Evolutionary conservation across 164 flowering plant species (phyloP).

Genomic region (Platanus orientalis): DNA sequence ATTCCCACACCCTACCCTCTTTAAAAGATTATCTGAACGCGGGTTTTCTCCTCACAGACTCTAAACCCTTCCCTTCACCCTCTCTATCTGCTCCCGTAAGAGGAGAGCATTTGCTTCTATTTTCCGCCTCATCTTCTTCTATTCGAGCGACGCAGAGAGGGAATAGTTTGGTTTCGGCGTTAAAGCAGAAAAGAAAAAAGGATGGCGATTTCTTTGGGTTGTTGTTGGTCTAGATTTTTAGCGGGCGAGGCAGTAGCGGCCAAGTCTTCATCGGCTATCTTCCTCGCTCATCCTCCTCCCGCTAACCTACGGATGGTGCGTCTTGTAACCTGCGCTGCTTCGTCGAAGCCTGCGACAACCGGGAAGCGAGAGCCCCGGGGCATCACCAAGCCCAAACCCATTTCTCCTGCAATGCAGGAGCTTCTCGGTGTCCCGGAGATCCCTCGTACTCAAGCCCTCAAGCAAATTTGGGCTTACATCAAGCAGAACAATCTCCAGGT

Average conservation of each 20-base stretch:
- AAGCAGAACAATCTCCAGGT: conserved; percentile 87
- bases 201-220: conserved; percentile 20
- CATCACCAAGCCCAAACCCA: conserved; percentile 65
- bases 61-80: background rate
- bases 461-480: conserved; percentile 88
- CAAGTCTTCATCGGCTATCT: background rate
- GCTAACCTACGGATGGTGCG: conserved; percentile 26
- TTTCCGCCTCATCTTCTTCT: background rate
- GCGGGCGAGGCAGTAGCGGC: background rate
- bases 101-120: too few relatives aligned
- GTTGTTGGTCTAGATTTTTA: conserved; percentile 7
- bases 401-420: conserved; percentile 74
- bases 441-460: conserved; percentile 85
- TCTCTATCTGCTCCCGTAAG: background rate
- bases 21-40: background rate
- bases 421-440: conserved; percentile 70
- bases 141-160: background rate
- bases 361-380: conserved; percentile 59
- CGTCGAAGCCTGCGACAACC: conserved; percentile 36
- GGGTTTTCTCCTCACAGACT: background rate
- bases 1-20: too few relatives aligned
- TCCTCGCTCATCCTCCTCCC: conserved; percentile 1
- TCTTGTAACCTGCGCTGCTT: conserved; percentile 34
- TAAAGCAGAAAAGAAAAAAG: background rate
- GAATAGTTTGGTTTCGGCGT: too few relatives aligned